Percentiles rank a stretch among this genome's conserved stretches.
phyloP scores from a whole-genome alignment of 352 stramenopile genomes.

The Achlya hypogyna region DNA sequence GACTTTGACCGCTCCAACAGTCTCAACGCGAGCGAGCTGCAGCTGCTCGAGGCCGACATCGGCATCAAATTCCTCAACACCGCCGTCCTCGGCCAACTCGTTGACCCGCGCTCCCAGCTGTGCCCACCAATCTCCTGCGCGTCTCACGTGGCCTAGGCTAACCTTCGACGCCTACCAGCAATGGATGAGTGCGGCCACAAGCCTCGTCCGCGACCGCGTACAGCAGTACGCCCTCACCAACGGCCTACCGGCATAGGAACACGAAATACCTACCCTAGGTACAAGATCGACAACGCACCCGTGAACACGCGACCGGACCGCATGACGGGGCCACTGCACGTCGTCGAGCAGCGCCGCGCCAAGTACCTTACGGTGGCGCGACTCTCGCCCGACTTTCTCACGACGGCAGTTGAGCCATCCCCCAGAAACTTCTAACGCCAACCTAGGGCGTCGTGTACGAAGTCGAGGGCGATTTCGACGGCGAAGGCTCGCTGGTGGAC shows the following conservation, averaged over 20 bases:
- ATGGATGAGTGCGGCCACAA: constrained; percentile 57
- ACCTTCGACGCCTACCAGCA: constrained; percentile 36
- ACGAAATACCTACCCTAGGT: constrained; percentile 9
- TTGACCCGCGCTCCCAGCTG: constrained; percentile 23
- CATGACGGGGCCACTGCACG: constrained; percentile 75
- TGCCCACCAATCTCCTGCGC: not conserved
- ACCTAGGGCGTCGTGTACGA: constrained; percentile 37
- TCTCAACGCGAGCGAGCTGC: constrained; percentile 51
- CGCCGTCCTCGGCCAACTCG: constrained; percentile 31
- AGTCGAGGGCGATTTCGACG: constrained; percentile 75
- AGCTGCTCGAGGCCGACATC: constrained; percentile 58
- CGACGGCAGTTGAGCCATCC: constrained; percentile 36
- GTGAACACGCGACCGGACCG: constrained; percentile 88
- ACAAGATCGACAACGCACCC: constrained; percentile 90
- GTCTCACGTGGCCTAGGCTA: constrained; percentile 24
- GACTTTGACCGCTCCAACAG: constrained; percentile 54
- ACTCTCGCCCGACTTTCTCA: constrained; percentile 86
- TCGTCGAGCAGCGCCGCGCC: constrained; percentile 84
- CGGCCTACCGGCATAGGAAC: not conserved
- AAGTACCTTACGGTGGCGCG: constrained; percentile 92
- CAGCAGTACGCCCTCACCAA: constrained; percentile 22
- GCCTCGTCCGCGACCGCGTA: constrained; percentile 39
- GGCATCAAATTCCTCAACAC: constrained; percentile 35
- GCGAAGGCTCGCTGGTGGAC: constrained; percentile 51
- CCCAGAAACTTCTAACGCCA: not conserved